These are phyloP conservation scores for Wickerhamomyces silvicola DNA, from an alignment of 805 yeast genomes.

Conservation along the genomic window DNA sequence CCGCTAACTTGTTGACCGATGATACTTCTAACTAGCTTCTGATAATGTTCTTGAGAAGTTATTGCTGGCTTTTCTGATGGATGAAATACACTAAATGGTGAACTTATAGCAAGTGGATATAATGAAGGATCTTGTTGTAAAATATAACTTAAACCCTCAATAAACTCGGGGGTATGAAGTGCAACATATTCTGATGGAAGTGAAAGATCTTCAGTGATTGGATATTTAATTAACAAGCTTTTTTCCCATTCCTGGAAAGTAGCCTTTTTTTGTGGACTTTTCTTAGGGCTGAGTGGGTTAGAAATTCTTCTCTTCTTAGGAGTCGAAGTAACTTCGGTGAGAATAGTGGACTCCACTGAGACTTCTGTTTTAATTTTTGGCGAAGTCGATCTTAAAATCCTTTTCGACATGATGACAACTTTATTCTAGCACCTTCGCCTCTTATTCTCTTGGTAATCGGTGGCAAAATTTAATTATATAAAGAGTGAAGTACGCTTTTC, in stretches of 20 bases:
- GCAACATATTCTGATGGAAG: constrained; percentile 21
- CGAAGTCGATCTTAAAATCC: no score
- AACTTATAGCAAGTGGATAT: constrained; percentile 17
- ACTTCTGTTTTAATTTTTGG: no score
- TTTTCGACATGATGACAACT: no score
- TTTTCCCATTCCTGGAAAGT: constrained; percentile 9
- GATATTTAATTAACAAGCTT: constrained; percentile 7
- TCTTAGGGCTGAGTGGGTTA: neutral
- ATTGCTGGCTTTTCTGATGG: constrained; percentile 7
- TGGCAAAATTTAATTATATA: no score
- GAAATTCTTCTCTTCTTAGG: constrained; percentile 5
- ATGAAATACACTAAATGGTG: constrained; percentile 25
- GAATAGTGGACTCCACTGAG: no score
- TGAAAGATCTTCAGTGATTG: constrained; percentile 9
- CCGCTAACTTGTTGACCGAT: constrained; percentile 77
- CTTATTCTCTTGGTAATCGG: no score
- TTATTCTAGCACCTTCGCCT: no score
- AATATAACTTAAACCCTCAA: constrained; percentile 27
- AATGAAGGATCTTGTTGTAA: constrained; percentile 32
- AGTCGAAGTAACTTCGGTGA: constrained; percentile 2
- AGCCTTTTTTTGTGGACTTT: constrained; percentile 3
- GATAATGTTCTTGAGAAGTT: constrained; percentile 30
- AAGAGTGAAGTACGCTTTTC: no score
- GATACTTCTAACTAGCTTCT: constrained; percentile 40
- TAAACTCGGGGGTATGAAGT: constrained; percentile 27